Evolutionary conservation across 139 green algal species (phyloP).

Genomic region (Closterium sp.): DNA sequence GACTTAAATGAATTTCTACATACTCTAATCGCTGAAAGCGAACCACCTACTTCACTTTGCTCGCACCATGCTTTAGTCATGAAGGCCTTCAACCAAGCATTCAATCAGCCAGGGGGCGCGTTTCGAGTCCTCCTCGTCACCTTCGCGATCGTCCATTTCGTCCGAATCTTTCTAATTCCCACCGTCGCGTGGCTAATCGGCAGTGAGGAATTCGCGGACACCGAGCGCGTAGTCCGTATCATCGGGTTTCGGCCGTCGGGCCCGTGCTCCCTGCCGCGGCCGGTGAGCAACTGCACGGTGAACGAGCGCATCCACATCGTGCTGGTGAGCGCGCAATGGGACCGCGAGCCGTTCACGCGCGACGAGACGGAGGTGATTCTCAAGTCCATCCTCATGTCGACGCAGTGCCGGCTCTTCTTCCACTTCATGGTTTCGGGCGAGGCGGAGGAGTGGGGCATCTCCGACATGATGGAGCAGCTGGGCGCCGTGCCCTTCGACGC

Average conservation of each 20-base stretch:
- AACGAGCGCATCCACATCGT: constrained; percentile 35
- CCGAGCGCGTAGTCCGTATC: constrained; percentile 12
- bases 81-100: background rate
- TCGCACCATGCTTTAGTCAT: background rate
- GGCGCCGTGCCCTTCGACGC: constrained; percentile 28
- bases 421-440: constrained; percentile 45
- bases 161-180: constrained; percentile 17
- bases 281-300: constrained; percentile 14
- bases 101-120: background rate
- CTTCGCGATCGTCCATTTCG: constrained; percentile 17
- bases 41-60: too few species aligned
- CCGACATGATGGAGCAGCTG: constrained; percentile 31
- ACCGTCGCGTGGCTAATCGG: background rate
- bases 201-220: constrained; percentile 29
- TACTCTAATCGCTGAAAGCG: too few species aligned
- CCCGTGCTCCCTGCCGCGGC: constrained; percentile 23
- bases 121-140: constrained; percentile 3
- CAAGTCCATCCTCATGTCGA: constrained; percentile 36
- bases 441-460: constrained; percentile 32
- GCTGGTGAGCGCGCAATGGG: constrained; percentile 43
- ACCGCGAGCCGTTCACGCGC: constrained; percentile 34
- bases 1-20: too few species aligned
- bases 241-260: constrained; percentile 11
- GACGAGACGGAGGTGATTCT: constrained; percentile 39
- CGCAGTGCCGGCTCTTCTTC: constrained; percentile 39